Evolutionary conservation across 179 eudicot genomes (phyloP), one percentile per base, ranked within the genome.

Genomic region (Nepenthes alata): DNA sequence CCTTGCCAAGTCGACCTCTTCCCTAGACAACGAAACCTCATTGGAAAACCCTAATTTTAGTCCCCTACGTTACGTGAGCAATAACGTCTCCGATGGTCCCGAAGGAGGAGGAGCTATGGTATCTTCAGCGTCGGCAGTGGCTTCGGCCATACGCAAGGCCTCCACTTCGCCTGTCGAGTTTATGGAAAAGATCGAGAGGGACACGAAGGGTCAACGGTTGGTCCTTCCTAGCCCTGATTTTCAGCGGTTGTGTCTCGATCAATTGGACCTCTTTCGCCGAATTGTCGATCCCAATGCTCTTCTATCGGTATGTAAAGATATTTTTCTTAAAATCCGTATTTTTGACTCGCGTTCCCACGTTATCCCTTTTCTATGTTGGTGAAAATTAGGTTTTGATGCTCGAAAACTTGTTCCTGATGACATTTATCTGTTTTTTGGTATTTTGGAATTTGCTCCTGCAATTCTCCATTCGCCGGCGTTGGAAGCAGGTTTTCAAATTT

Each of bases 91-190:
- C 12, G 79, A 69, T 6, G 84, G 67, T 2, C 64, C 50, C 2
- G 76, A 62, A 11, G 77, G 65, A 34, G 75, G 39, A 0, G 66
- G 8, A 35, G 59, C 70, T 37, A 50, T 88, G 95, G 81, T 77
- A 51, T 62, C 91, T 0, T 87, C 93, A 2, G 89, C 96, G 1
- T 70, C 78, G 4, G 96, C 96, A 0, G 80, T 91, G 15, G 95
- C 91, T 12, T 56, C 89, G 2, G 83, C 78, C 3, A 80, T 91
- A 11, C 82, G 91, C 11, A 77, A 58, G 68, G 89, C 83, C 5
- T 84, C 98, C 8, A 86, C 83, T 15, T 86, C 89, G 2, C 91
- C 95, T 5, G 89, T 88, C 45, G 96, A 91, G 66, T 91, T 88
- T 66, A 69, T 74, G 55, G 85, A 86, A 70, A 83, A 78, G 61